Evolutionary conservation across 2,329 filamentous ascomycete species (phyloP).

Genomic region (Xylariaceae sp.): DNA sequence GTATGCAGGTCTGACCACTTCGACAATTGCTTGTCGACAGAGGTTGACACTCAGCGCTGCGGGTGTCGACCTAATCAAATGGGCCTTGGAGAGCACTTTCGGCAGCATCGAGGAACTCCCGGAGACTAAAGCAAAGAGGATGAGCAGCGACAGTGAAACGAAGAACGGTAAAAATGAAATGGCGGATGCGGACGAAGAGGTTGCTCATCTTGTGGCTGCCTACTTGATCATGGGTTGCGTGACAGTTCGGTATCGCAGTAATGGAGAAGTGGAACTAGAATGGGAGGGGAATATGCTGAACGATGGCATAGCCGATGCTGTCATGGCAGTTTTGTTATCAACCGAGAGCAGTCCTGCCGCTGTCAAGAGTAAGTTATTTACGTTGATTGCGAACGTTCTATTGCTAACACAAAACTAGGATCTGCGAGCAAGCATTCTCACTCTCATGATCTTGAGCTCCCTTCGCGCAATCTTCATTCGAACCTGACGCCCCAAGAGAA

Average conservation of each 20-base stretch:
- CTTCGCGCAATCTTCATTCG: constrained; percentile 73
- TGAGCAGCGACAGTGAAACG: constrained; percentile 47
- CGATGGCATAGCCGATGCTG: constrained; percentile 95
- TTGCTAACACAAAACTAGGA: constrained; percentile 48
- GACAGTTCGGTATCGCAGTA: constrained; percentile 76
- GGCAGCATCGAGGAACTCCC: constrained; percentile 78
- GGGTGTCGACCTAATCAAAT: constrained; percentile 88
- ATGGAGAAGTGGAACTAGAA: constrained; percentile 85
- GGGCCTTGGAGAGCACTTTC: constrained; percentile 94
- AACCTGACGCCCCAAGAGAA: constrained; percentile 76
- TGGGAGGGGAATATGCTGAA: constrained; percentile 99
- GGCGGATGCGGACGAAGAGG: constrained; percentile 71
- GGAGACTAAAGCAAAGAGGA: constrained; percentile 55
- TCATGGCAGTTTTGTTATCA: constrained; percentile 89
- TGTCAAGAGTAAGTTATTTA: constrained; percentile 76
- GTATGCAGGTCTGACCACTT: constrained; percentile 96
- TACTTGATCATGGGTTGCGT: constrained; percentile 90
- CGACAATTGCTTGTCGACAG: constrained; percentile 91
- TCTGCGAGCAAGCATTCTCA: constrained; percentile 66
- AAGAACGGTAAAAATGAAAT: constrained; percentile 44
- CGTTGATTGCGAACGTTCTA: background rate
- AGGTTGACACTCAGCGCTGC: constrained; percentile 86
- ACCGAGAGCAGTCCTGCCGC: constrained; percentile 94
- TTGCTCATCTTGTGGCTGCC: constrained; percentile 60
- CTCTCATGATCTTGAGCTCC: constrained; percentile 51